A percentile compares a stretch with the other conserved stretches of the same genome.
These are phyloP conservation scores for Colletotrichum sublineola DNA, from an alignment of 2,329 filamentous ascomycete species.

Conservation along the genomic window DNA sequence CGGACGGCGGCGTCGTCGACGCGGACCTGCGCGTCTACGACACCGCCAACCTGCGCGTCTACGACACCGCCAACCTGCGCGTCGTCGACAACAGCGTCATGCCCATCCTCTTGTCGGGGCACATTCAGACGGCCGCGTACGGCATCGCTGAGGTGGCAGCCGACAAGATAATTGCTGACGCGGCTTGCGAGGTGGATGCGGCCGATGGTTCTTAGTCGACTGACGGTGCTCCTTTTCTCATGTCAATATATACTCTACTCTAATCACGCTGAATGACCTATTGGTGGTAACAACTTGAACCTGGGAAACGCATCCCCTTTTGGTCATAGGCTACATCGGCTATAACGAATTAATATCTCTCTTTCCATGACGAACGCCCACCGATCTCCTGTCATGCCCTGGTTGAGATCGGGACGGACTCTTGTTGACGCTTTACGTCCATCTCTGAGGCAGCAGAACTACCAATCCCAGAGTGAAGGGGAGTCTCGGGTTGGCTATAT, in stretches of 20 bases:
- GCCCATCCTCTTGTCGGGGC: slow-evolving; percentile 60
- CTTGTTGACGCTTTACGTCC: too few species aligned
- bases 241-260: neutral
- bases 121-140: slow-evolving; percentile 66
- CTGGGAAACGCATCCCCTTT: neutral
- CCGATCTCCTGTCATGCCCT: too few species aligned
- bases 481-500: too few species aligned
- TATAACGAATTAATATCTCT: neutral
- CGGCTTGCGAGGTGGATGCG: neutral
- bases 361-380: too few species aligned
- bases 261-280: neutral
- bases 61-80: slow-evolving; percentile 62
- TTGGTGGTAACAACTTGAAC: neutral
- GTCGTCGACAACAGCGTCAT: slow-evolving; percentile 64
- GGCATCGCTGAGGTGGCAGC: slow-evolving; percentile 63
- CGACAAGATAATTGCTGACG: slow-evolving; percentile 44
- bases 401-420: too few species aligned
- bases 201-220: neutral
- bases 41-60: slow-evolving; percentile 60
- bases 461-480: too few species aligned
- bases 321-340: too few species aligned
- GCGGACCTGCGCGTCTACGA: slow-evolving; percentile 60
- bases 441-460: too few species aligned
- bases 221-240: neutral
- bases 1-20: slow-evolving; percentile 57